These are phyloP conservation scores for Pseudophaeomoniella oleicola DNA, from an alignment of 2,329 filamentous ascomycete species.

Conservation along the genomic window DNA sequence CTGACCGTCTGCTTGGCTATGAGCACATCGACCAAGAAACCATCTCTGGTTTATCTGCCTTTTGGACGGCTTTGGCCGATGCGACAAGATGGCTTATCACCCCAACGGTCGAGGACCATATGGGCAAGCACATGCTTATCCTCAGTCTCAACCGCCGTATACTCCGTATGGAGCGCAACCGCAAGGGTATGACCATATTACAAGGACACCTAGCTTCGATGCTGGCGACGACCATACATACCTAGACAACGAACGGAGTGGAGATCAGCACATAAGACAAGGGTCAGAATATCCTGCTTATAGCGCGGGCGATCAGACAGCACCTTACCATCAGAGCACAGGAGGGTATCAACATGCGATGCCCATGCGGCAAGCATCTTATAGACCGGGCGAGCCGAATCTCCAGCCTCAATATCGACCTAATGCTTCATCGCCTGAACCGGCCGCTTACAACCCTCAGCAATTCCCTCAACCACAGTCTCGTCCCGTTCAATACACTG, in stretches of 20 bases:
- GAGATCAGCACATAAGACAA: conserved; percentile 4
- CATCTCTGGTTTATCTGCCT: too few species aligned
- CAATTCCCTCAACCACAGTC: conserved; percentile 38
- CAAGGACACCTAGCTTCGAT: conserved; percentile 54
- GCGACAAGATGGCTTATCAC: conserved; percentile 35
- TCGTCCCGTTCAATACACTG: conserved; percentile 43
- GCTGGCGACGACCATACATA: conserved; percentile 55
- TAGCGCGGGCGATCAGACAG: background rate
- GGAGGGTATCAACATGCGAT: conserved; percentile 10
- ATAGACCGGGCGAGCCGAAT: conserved; percentile 22
- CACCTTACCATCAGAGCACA: background rate
- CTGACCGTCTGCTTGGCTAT: too few species aligned
- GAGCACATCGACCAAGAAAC: too few species aligned
- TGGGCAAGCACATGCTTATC: conserved; percentile 14
- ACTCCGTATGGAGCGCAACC: conserved; percentile 25
- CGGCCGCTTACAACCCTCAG: conserved; percentile 45
- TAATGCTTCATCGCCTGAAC: conserved; percentile 21
- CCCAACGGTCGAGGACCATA: conserved; percentile 33
- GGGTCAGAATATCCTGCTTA: background rate
- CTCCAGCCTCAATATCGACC: conserved; percentile 38
- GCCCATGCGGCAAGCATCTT: conserved; percentile 24
- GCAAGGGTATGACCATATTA: conserved; percentile 22
- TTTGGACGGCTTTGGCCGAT: background rate
- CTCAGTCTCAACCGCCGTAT: conserved; percentile 12
- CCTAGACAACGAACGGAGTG: conserved; percentile 17